Evolutionary conservation across 208 protist genomes (phyloP).

Genomic region (Wallacemonas sp.): DNA sequence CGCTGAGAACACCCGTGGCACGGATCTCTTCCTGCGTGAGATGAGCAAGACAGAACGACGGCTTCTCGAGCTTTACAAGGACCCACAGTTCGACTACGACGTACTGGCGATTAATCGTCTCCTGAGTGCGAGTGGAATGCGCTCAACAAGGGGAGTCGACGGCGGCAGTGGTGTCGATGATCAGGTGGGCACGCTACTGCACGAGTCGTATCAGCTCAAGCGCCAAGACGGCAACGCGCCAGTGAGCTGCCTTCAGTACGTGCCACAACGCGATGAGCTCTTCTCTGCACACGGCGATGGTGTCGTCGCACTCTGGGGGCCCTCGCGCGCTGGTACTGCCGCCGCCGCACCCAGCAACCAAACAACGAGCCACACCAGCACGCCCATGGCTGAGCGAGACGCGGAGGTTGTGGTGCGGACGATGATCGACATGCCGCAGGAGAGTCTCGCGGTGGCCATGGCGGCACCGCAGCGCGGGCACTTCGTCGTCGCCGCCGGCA

Average conservation of each 20-base stretch:
- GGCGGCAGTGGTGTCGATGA: not conserved
- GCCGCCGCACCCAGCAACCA: not conserved
- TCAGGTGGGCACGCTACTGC: constrained; percentile 6
- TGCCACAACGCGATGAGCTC: constrained; percentile 72
- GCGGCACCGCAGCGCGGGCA: constrained; percentile 24
- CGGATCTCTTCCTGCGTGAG: constrained; percentile 39
- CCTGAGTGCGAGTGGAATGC: constrained; percentile 26
- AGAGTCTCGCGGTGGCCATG: constrained; percentile 35
- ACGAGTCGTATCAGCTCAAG: not conserved
- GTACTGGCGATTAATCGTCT: constrained; percentile 57
- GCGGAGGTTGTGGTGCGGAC: not conserved
- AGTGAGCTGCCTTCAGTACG: constrained; percentile 69
- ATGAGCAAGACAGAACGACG: constrained; percentile 27
- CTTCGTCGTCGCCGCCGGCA: constrained; percentile 35
- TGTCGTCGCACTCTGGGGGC: constrained; percentile 65
- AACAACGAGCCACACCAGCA: not conserved
- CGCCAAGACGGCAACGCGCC: constrained; percentile 17
- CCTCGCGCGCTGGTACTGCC: not conserved
- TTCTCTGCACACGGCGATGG: constrained; percentile 67
- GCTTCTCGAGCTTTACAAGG: constrained; percentile 47
- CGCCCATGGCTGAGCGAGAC: not conserved
- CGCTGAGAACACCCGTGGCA: constrained; percentile 40
- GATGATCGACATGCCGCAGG: constrained; percentile 3
- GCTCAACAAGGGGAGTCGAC: not conserved
- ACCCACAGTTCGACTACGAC: constrained; percentile 67